A percentile compares a stretch with the other conserved stretches of the same genome.
These are phyloP conservation scores for Crithidia mellificae DNA, from an alignment of 208 protist species.

Conservation along the genomic window DNA sequence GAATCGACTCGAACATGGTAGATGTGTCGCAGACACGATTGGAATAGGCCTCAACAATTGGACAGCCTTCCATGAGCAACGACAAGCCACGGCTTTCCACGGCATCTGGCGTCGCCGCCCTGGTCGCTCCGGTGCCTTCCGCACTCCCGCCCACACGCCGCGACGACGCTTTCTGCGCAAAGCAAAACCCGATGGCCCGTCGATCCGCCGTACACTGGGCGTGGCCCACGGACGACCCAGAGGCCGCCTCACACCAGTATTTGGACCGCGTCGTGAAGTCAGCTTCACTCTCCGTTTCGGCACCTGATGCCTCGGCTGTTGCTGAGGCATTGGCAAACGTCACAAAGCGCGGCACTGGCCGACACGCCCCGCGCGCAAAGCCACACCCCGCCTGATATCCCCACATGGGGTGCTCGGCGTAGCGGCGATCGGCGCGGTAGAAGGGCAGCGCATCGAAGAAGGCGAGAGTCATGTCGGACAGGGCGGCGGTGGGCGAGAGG, in stretches of 20 bases:
- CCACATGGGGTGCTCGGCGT: constrained; percentile 38
- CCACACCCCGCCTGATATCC: constrained; percentile 39
- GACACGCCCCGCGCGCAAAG: constrained; percentile 29
- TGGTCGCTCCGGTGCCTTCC: too few relatives aligned
- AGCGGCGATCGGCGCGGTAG: constrained; percentile 48
- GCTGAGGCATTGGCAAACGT: background rate
- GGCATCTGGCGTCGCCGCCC: background rate
- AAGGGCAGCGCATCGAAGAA: constrained; percentile 67
- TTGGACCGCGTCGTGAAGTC: constrained; percentile 5
- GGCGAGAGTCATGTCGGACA: constrained; percentile 66
- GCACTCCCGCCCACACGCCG: background rate
- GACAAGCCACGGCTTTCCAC: constrained; percentile 16
- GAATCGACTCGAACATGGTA: constrained; percentile 3
- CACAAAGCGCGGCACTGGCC: background rate
- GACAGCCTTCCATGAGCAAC: constrained; percentile 55
- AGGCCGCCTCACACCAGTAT: constrained; percentile 33
- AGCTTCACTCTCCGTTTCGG: too few relatives aligned
- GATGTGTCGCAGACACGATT: constrained; percentile 34
- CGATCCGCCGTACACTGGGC: constrained; percentile 45
- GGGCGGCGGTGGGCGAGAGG: constrained; percentile 17
- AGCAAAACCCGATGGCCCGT: constrained; percentile 44
- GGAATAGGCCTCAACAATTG: constrained; percentile 41
- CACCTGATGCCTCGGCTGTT: too few relatives aligned
- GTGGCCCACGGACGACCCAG: constrained; percentile 5
- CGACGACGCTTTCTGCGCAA: background rate